Evolutionary conservation across 139 green algal genomes (phyloP).

Genomic region (Penium margaritaceum): DNA sequence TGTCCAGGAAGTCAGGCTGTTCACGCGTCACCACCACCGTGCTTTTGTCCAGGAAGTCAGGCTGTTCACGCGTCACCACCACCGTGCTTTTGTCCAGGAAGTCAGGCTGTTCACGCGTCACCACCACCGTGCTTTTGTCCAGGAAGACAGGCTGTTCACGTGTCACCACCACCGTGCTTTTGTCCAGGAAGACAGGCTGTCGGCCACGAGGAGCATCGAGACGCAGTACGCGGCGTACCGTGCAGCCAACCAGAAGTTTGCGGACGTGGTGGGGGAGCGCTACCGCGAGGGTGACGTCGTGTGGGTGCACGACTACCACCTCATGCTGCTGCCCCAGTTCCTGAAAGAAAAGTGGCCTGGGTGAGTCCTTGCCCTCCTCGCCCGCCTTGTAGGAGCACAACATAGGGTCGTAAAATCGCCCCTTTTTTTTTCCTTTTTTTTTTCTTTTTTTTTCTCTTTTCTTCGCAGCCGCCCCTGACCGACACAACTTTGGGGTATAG

Average conservation of each 20-base stretch:
- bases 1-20: too few relatives aligned
- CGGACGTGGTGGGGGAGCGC: conserved; percentile 65
- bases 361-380: conserved; percentile 60
- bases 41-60: too few relatives aligned
- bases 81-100: too few relatives aligned
- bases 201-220: conserved; percentile 38
- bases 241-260: conserved; percentile 63
- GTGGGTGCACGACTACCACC: conserved; percentile 99
- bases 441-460: not conserved
- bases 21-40: conserved; percentile 71
- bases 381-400: too few relatives aligned
- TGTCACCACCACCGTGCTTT: too few relatives aligned
- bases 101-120: too few relatives aligned
- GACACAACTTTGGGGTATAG: too few relatives aligned
- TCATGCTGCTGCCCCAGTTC: conserved; percentile 77
- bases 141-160: too few relatives aligned
- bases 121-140: too few relatives aligned
- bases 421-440: not conserved
- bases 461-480: too few relatives aligned
- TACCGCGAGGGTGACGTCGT: conserved; percentile 80
- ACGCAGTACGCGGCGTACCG: conserved; percentile 83
- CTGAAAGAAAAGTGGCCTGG: conserved; percentile 72
- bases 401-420: conserved; percentile 21
- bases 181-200: conserved; percentile 39
- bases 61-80: too few relatives aligned